These are phyloP conservation scores for Yarrowia alimentaria DNA, from an alignment of 805 yeast genomes.

Conservation along the genomic window DNA sequence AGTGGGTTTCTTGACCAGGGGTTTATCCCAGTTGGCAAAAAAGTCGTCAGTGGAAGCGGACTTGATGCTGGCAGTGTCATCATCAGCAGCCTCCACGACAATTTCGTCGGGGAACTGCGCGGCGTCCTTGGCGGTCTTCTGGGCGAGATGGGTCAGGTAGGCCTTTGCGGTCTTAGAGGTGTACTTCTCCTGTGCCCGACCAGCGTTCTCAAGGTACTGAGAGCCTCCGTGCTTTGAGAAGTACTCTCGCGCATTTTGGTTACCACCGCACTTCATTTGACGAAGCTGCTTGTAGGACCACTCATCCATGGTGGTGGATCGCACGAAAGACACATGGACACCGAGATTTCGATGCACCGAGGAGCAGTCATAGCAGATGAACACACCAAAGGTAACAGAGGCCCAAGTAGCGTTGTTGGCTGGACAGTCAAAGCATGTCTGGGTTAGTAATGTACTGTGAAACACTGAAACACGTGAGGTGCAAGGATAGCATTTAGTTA, in stretches of 20 bases:
- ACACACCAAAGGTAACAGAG: conserved; percentile 91
- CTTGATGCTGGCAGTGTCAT: conserved; percentile 31
- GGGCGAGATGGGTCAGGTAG: conserved; percentile 76
- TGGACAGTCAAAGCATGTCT: conserved; percentile 84
- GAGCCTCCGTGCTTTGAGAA: conserved; percentile 84
- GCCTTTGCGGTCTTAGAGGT: conserved; percentile 73
- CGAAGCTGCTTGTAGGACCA: conserved; percentile 92
- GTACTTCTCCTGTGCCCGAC: conserved; percentile 74
- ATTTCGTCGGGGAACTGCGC: conserved; percentile 68
- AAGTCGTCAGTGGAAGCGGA: conserved; percentile 65
- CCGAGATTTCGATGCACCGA: conserved; percentile 95
- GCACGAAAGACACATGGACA: conserved; percentile 92
- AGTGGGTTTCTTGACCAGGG: conserved; percentile 46
- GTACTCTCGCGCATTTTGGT: conserved; percentile 78
- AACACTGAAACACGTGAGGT: too few species aligned
- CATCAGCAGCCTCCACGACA: conserved; percentile 53
- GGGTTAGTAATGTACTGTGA: not conserved
- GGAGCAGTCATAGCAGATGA: conserved; percentile 90
- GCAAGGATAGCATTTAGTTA: too few species aligned
- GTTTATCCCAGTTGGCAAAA: conserved; percentile 87
- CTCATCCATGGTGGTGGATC: conserved; percentile 85
- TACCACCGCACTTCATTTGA: conserved; percentile 92
- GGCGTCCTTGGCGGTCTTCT: conserved; percentile 65
- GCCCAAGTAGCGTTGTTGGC: conserved; percentile 98
- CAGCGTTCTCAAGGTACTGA: conserved; percentile 54